A percentile compares a stretch with the other conserved stretches of the same genome.
These are phyloP conservation scores for Alternaria arborescens DNA, from an alignment of 2,329 filamentous ascomycete species.

Conservation along the genomic window DNA sequence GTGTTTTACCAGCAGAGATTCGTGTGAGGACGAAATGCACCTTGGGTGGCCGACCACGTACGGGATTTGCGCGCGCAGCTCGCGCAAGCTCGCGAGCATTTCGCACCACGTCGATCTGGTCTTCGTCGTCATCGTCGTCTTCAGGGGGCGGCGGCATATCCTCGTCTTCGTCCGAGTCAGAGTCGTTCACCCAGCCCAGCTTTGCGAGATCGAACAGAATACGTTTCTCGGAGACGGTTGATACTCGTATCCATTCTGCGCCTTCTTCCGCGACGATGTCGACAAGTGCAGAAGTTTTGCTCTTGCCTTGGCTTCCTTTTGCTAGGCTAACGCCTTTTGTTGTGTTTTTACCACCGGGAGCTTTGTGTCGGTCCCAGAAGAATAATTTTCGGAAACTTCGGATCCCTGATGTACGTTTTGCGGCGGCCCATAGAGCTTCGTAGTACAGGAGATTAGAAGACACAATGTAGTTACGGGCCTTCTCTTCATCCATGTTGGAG, in stretches of 20 bases:
- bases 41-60: constrained; percentile 67
- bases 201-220: constrained; percentile 74
- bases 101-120: constrained; percentile 66
- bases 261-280: constrained; percentile 72
- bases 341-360: constrained; percentile 30
- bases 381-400: constrained; percentile 60
- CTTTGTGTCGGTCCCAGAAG: constrained; percentile 40
- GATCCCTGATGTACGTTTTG: constrained; percentile 65
- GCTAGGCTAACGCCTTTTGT: constrained; percentile 34
- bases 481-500: constrained; percentile 36
- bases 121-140: constrained; percentile 61
- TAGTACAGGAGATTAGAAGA: constrained; percentile 74
- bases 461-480: constrained; percentile 63
- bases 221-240: constrained; percentile 69
- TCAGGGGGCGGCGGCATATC: constrained; percentile 44
- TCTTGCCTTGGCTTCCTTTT: constrained; percentile 50
- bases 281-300: constrained; percentile 64
- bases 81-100: constrained; percentile 66
- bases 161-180: constrained; percentile 56
- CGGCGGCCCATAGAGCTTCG: constrained; percentile 69
- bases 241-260: constrained; percentile 73
- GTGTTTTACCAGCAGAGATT: constrained; percentile 59
- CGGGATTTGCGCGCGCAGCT: constrained; percentile 64
- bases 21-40: constrained; percentile 70
- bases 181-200: constrained; percentile 65